Percentiles rank a stretch among this genome's conserved stretches.
These are phyloP conservation scores for Chamaenerion angustifolium DNA, from an alignment of 345 rosid species.

Conservation along the genomic window DNA sequence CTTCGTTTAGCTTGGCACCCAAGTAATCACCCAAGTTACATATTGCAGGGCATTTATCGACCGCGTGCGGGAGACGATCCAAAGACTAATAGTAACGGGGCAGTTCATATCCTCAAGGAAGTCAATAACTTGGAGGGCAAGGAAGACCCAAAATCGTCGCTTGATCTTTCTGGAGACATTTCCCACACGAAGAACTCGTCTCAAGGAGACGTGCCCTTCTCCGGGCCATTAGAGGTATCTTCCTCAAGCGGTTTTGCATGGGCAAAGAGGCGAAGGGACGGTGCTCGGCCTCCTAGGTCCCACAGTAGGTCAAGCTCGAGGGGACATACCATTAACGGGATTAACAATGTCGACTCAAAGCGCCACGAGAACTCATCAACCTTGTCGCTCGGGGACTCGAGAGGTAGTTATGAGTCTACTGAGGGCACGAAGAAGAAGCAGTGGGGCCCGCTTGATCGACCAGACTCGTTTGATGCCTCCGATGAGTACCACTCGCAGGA, in stretches of 20 bases:
- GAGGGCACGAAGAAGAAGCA: conserved; percentile 49
- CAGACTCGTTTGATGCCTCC: conserved; percentile 77
- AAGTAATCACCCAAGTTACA: too few relatives aligned
- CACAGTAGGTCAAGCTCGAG: conserved; percentile 52
- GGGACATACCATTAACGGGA: conserved; percentile 37
- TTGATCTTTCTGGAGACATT: conserved; percentile 39
- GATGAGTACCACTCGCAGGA: conserved; percentile 87
- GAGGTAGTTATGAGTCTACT: conserved; percentile 34
- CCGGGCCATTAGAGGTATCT: conserved; percentile 80
- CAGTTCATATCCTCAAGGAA: conserved; percentile 17
- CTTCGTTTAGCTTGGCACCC: too few relatives aligned
- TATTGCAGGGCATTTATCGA: conserved; percentile 40
- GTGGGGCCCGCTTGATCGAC: conserved; percentile 75
- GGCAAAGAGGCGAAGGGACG: conserved; percentile 73
- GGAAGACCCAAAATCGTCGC: conserved; percentile 32
- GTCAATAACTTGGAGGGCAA: conserved; percentile 19
- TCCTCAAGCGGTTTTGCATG: conserved; percentile 86
- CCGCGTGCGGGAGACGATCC: conserved; percentile 21
- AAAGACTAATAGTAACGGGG: conserved; percentile 6
- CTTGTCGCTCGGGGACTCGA: conserved; percentile 26
- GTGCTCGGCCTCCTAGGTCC: conserved; percentile 28
- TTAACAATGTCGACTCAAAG: conserved; percentile 30
- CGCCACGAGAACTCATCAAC: conserved; percentile 25
- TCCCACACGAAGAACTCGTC: conserved; percentile 76
- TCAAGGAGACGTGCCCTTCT: conserved; percentile 80